Evolutionary conservation across 2,329 filamentous ascomycete genomes (phyloP).

Genomic region (Sclerotinia sclerotiorum): DNA sequence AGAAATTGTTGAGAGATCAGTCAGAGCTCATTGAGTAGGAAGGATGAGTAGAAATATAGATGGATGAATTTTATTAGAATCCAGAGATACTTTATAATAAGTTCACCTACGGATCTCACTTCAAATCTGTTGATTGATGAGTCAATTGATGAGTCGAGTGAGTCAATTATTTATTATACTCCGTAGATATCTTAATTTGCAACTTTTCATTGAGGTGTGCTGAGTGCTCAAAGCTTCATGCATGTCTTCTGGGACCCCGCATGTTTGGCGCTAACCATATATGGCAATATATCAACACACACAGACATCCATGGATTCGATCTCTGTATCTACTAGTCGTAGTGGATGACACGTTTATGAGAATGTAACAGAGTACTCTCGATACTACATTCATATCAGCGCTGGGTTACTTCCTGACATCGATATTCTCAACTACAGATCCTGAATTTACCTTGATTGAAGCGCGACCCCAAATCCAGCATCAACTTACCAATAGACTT

Average conservation of each 20-base stretch:
- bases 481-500: neutral
- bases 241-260: neutral
- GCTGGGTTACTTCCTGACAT: neutral
- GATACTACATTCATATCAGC: too few species aligned
- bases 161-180: conserved; percentile 2
- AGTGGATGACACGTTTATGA: too few species aligned
- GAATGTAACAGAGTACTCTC: too few species aligned
- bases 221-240: conserved; percentile 15
- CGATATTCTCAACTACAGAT: neutral
- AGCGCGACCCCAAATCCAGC: neutral
- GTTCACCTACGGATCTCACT: conserved; percentile 4
- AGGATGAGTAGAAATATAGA: neutral
- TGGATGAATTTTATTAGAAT: neutral
- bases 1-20: conserved; percentile 3
- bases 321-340: too few species aligned
- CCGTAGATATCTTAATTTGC: neutral
- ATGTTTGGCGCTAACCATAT: neutral
- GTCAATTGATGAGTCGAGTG: conserved; percentile 13
- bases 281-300: neutral
- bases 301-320: neutral
- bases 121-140: conserved; percentile 9
- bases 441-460: neutral
- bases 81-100: conserved; percentile 3
- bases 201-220: conserved; percentile 7
- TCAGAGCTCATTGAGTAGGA: neutral